Evolutionary conservation across 352 stramenopile genomes (phyloP).

Genomic region (Globisporangium megalacanthum): DNA sequence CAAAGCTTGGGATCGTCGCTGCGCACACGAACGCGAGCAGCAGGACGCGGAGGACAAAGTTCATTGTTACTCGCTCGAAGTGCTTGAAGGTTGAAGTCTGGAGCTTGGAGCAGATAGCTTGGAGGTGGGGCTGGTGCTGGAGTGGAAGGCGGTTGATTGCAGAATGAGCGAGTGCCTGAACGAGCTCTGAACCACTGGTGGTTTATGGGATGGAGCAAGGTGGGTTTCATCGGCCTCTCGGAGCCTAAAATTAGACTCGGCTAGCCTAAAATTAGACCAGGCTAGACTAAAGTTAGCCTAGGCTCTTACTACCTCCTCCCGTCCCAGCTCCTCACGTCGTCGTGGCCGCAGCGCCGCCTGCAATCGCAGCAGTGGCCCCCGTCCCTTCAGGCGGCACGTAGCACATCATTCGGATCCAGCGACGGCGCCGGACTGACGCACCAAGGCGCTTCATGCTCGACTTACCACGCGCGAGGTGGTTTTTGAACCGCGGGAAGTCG

Average conservation of each 20-base stretch:
- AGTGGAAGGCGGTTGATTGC: too few species aligned
- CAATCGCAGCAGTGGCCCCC: background rate
- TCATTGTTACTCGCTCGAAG: slow-evolving; percentile 3
- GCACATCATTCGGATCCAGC: slow-evolving; percentile 85
- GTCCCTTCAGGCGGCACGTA: slow-evolving; percentile 48
- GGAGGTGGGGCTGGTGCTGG: slow-evolving; percentile 4
- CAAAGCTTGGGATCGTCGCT: slow-evolving; percentile 7
- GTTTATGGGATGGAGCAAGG: too few species aligned
- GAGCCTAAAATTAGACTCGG: too few species aligned
- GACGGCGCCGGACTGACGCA: slow-evolving; percentile 63
- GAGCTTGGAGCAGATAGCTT: too few species aligned
- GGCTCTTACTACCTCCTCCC: background rate
- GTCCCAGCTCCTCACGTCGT: background rate
- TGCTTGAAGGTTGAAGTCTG: background rate
- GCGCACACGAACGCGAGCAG: slow-evolving; percentile 11
- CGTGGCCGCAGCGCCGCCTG: background rate
- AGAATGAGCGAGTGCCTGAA: background rate
- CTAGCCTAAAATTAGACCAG: too few species aligned
- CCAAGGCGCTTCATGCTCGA: slow-evolving; percentile 74
- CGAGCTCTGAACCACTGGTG: background rate
- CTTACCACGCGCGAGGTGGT: slow-evolving; percentile 69
- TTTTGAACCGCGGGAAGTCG: slow-evolving; percentile 83
- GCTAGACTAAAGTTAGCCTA: too few species aligned
- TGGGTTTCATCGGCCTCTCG: too few species aligned
- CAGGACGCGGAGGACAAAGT: slow-evolving; percentile 9